These are phyloP conservation scores for Saraca asoca DNA, from an alignment of 331 rosid genomes.

Conservation along the genomic window DNA sequence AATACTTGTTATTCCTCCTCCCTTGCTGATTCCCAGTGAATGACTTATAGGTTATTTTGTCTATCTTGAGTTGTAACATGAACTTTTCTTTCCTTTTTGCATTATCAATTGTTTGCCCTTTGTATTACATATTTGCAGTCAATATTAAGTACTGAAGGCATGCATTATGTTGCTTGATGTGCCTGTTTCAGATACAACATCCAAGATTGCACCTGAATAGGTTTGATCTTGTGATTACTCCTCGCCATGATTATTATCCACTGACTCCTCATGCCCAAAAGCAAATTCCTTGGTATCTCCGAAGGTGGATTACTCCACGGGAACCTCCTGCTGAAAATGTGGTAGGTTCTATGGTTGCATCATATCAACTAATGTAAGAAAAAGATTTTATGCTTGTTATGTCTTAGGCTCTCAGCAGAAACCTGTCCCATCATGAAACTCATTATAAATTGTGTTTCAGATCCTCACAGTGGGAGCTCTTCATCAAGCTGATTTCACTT, in stretches of 20 bases:
- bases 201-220: conserved; percentile 70
- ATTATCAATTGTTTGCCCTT: neutral
- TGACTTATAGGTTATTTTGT: conserved; percentile 19
- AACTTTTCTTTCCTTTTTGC: conserved; percentile 18
- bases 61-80: conserved; percentile 17
- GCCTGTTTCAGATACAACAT: conserved; percentile 80
- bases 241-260: conserved; percentile 86
- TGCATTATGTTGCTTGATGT: conserved; percentile 17
- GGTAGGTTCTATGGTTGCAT: conserved; percentile 50
- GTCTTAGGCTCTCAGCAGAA: neutral
- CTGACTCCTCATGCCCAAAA: conserved; percentile 65
- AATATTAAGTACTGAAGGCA: conserved; percentile 10
- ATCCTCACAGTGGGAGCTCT: conserved; percentile 93
- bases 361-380: conserved; percentile 25
- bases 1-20: neutral
- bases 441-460: conserved; percentile 45
- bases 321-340: conserved; percentile 84
- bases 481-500: conserved; percentile 78
- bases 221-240: conserved; percentile 89
- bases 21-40: neutral
- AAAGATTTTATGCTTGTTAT: neutral
- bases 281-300: conserved; percentile 78
- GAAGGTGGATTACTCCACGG: conserved; percentile 82
- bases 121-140: neutral
- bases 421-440: conserved; percentile 31